Evolutionary conservation across 352 stramenopile genomes (phyloP), one percentile per base, ranked within the genome.

Genomic region (Phytophthora cactorum): DNA sequence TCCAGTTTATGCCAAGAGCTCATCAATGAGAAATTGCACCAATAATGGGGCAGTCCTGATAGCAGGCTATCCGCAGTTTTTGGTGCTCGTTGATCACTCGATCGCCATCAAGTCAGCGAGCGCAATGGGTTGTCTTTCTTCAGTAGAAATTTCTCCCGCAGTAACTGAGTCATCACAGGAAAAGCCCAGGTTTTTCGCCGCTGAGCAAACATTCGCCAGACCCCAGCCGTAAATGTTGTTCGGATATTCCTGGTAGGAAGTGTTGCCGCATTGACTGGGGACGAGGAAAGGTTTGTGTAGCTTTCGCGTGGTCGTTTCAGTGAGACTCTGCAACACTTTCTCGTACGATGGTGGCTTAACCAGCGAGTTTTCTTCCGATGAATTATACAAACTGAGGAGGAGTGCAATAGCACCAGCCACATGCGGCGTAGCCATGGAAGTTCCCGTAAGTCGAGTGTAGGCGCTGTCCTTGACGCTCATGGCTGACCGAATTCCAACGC

Each of bases 211-310:
- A 51, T 93, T 81, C 27, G 62, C 68, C 28, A 93, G 29, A 0
- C 84, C 84, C 64, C 72, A 90, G 9, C 84, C 82, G 61, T 93
- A 93, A 43, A 93, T 90, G 52, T 93, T 93, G 68, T 93, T 93
- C 1, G 84, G 84, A 25, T 81, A 93, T 49, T 84, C 49, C 41
- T 81, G 60, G 60, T 91, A 93, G 2, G 70, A 77, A 10, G 79
- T 91, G 38, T 87, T 86, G 3, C 82, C 84, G 36, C 85, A 93
- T 38, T 60, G 60, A 45, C 78, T 89, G 4, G 81, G 82, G 22
- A 93, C 82, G 28, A 93, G 63, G 52, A 93, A 89, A 17, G 84
- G 82, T 28, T 90, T 91, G 44, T 71, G 74, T 15, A 93, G 53
- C 29, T 74, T 71, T 14, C 82, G 75, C 5, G 66, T 79, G 1